phyloP scores from a whole-genome alignment of 257 asterid genomes.

The Osmanthus fragrans region DNA sequence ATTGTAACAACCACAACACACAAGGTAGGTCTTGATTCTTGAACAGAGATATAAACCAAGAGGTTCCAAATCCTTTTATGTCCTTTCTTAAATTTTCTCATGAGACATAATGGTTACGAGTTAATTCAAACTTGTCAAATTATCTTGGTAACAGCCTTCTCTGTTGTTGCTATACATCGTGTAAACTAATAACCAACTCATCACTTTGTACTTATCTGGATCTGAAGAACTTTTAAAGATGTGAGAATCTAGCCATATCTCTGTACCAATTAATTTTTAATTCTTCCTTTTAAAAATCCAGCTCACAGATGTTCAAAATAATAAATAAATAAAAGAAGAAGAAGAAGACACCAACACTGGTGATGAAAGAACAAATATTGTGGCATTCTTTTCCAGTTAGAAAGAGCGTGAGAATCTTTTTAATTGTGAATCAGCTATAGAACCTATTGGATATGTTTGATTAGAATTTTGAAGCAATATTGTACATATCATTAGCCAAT shows the following conservation, averaged over 20 bases:
- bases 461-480: neutral
- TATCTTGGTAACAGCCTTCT: neutral
- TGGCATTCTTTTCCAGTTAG: neutral
- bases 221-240: too few relatives aligned
- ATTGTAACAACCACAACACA: conserved; percentile 96
- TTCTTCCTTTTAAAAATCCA: neutral
- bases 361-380: neutral
- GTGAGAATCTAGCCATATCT: neutral
- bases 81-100: neutral
- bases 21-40: conserved; percentile 53
- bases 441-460: neutral
- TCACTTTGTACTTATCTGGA: too few relatives aligned
- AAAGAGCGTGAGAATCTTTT: neutral
- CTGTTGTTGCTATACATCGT: neutral
- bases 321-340: too few relatives aligned
- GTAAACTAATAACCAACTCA: neutral
- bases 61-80: neutral
- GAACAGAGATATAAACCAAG: neutral
- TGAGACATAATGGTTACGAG: neutral
- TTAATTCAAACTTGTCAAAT: neutral
- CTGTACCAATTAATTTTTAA: neutral
- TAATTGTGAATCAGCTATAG: neutral
- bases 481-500: neutral
- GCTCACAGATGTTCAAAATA: neutral
- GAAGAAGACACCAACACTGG: neutral